Percentiles rank a stretch among this genome's conserved stretches.
These are phyloP conservation scores for Puccinellia tenuiflora DNA, from an alignment of 176 grass and related monocot genomes.

Conservation along the genomic window DNA sequence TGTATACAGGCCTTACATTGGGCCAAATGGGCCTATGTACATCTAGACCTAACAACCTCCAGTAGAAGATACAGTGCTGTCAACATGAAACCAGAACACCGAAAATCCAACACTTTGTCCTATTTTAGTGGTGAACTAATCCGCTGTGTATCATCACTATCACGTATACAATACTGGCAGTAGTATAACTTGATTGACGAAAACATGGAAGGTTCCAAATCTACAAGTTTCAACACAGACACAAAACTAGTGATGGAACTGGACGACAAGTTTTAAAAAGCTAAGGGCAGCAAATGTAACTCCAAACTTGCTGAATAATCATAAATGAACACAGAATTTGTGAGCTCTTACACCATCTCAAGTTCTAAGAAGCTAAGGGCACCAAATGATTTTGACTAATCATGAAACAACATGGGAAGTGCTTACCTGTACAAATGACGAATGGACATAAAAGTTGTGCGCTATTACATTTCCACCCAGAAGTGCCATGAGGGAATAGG, in stretches of 20 bases:
- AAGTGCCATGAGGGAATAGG: slow-evolving; percentile 96
- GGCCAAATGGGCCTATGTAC: neutral
- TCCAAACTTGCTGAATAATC: neutral
- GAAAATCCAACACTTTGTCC: neutral
- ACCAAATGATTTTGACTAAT: neutral
- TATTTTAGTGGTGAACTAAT: neutral
- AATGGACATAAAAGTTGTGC: slow-evolving; percentile 97
- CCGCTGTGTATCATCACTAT: neutral
- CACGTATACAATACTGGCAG: neutral
- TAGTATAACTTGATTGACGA: neutral
- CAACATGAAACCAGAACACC: neutral
- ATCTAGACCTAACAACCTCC: neutral
- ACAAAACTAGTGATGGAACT: neutral
- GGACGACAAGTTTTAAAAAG: neutral
- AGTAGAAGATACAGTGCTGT: neutral
- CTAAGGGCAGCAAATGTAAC: neutral
- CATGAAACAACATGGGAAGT: neutral
- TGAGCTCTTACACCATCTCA: neutral
- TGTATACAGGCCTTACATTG: neutral
- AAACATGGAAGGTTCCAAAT: neutral
- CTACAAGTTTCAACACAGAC: neutral
- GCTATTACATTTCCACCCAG: slow-evolving; percentile 96
- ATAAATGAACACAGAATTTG: neutral
- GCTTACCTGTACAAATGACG: slow-evolving; percentile 84
- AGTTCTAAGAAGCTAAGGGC: neutral